Evolutionary conservation across 805 yeast genomes (phyloP).

Genomic region (Pichia insulana): DNA sequence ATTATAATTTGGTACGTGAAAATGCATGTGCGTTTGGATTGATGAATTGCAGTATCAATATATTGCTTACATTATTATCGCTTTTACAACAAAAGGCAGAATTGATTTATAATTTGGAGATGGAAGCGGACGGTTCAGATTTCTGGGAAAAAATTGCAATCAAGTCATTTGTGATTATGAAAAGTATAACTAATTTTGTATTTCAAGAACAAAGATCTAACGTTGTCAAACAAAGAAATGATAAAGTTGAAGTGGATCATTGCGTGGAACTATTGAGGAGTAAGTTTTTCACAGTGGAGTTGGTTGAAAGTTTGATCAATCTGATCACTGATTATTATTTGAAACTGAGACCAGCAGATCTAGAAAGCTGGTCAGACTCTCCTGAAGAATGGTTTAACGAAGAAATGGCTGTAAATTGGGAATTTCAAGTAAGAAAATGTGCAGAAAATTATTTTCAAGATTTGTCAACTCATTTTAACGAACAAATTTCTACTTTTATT

Average conservation of each 20-base stretch:
- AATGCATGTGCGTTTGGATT: slow-evolving; percentile 68
- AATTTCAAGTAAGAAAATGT: slow-evolving; percentile 76
- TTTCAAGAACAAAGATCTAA: slow-evolving; percentile 56
- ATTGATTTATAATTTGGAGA: slow-evolving; percentile 40
- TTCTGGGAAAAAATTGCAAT: slow-evolving; percentile 73
- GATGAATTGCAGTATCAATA: slow-evolving; percentile 52
- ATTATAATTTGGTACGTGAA: slow-evolving; percentile 44
- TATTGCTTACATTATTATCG: slow-evolving; percentile 52
- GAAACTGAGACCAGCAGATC: slow-evolving; percentile 61
- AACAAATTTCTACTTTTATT: slow-evolving; percentile 43
- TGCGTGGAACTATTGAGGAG: slow-evolving; percentile 46
- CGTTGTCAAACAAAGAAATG: slow-evolving; percentile 52
- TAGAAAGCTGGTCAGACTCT: slow-evolving; percentile 74
- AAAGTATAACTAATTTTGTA: slow-evolving; percentile 52
- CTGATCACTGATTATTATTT: slow-evolving; percentile 67
- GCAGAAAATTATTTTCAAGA: slow-evolving; percentile 80
- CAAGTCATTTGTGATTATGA: slow-evolving; percentile 54
- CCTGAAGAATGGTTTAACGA: slow-evolving; percentile 94
- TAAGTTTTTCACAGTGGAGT: slow-evolving; percentile 49
- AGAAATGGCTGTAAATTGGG: slow-evolving; percentile 70
- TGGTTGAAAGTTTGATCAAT: slow-evolving; percentile 52
- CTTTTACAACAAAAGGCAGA: slow-evolving; percentile 57
- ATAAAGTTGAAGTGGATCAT: slow-evolving; percentile 50
- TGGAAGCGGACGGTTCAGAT: slow-evolving; percentile 36
- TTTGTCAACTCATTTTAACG: slow-evolving; percentile 55